Conservation (phyloP, 192 early-diverging fungal species). For the Gigaspora rosea region DNA sequence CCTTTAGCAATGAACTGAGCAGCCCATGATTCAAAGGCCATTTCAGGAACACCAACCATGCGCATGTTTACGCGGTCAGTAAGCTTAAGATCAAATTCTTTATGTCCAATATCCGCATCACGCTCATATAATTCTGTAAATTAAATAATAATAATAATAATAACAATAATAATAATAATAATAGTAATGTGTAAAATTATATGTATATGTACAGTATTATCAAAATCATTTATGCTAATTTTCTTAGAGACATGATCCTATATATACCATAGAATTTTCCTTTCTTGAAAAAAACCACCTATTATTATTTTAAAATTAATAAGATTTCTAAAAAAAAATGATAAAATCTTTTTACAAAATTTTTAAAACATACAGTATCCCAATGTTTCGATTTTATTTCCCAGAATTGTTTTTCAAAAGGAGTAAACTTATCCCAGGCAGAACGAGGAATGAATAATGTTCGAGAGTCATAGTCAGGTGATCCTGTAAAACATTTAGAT, state of each 20-base stretch:
- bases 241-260: background rate
- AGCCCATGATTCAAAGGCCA: conserved; percentile 92
- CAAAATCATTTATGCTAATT: no score
- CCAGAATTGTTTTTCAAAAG: conserved; percentile 99
- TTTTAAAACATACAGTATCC: conserved; percentile 69
- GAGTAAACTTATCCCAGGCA: conserved; percentile 86
- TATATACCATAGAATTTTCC: conserved; percentile 86
- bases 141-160: no score
- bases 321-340: background rate
- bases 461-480: conserved; percentile 88
- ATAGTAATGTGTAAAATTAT: background rate
- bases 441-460: conserved; percentile 80
- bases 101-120: conserved; percentile 95
- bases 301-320: conserved; percentile 10
- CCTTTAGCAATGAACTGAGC: conserved; percentile 80
- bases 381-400: conserved; percentile 94
- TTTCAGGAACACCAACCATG: conserved; percentile 98
- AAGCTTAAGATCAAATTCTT: conserved; percentile 93
- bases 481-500: conserved; percentile 40
- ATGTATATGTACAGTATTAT: no score
- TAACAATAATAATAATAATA: no score
- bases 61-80: conserved; percentile 98
- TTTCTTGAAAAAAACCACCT: conserved; percentile 97
- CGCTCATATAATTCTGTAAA: conserved; percentile 93
- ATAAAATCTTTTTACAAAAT: background rate